Conservation (phyloP, 441 rosid genomes). For the Codiaeum variegatum region DNA sequence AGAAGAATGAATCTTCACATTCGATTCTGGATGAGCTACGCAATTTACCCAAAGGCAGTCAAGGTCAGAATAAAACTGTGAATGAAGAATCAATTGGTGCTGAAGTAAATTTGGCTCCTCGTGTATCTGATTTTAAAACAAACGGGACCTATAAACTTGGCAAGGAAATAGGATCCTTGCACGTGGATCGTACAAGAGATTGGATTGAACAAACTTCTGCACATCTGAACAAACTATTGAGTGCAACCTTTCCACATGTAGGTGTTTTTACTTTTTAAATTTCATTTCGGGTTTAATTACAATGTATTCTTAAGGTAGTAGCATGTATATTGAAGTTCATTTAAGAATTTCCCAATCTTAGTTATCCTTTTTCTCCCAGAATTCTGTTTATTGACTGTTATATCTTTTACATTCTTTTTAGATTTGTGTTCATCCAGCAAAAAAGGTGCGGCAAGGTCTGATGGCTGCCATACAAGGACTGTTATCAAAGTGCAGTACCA, state of each 20-base stretch:
- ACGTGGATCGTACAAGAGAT: conserved; percentile 68
- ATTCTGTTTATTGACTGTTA: not conserved
- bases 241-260: conserved; percentile 82
- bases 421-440: conserved; percentile 79
- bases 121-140: conserved; percentile 28
- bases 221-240: conserved; percentile 64
- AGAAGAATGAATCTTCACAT: conserved; percentile 40
- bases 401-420: conserved; percentile 29
- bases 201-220: conserved; percentile 75
- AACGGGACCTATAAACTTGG: conserved; percentile 25
- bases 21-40: conserved; percentile 66
- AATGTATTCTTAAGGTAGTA: conserved; percentile 8
- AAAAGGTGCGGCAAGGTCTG: conserved; percentile 66
- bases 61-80: conserved; percentile 30
- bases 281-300: conserved; percentile 23
- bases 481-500: conserved; percentile 55
- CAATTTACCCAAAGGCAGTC: conserved; percentile 44
- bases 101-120: conserved; percentile 24
- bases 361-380: not conserved
- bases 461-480: conserved; percentile 70
- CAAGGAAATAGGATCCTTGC: conserved; percentile 50
- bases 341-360: not conserved
- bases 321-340: conserved; percentile 2
- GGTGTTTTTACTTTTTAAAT: conserved; percentile 18
- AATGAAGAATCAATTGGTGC: conserved; percentile 35